Base-by-base conservation (phyloP, 2,329 filamentous ascomycete genomes). In the Colletotrichum simmondsii region DNA sequence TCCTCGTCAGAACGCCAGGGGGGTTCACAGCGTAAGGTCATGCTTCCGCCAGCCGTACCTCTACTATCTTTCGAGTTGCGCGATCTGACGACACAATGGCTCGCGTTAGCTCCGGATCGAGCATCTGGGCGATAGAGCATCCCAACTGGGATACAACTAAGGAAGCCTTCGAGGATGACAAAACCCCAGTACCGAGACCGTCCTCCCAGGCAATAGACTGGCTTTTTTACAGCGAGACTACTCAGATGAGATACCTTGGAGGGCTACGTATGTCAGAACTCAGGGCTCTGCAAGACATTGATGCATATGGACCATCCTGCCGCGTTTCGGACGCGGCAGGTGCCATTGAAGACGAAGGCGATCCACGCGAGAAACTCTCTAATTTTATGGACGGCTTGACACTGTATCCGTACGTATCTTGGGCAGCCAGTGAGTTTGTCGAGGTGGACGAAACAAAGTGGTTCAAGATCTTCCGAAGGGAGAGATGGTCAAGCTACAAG, bases 401-500 rank as follows among this genome's bases (percentile, higher is more conserved):
- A 46, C 16, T 46, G 7, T 16, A 19, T 4, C 42, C 42, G 19
- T 46, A 19, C 12, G 28, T 4, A 14, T 28, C 61, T 16, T 65
- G 63, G 63, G 12, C 57, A 19, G 24, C 26, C 4, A 56, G 53
- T 8, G 68, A 57, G 24, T 61, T 64, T 46, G 24, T 72, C 16
- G n/a, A 54, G 4, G 35, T 72, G 19, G 56, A 72, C 46, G 70
- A 72, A 28, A 52, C 28, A 2, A 61, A 37, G 22, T 72, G 70
- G 70, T 59, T 70, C 53, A 63, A 37, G 7, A 1, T 68, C 35
- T 70, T 72, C 24, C 65, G 26, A 16, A 35, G 60, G 14, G 56
- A 63, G 7, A 52, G 16, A 6, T 70, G 70, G 70, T 56, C 66
- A 1, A 64, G 57, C 5, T 65, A 65, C 26, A 3, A 4, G 10